Evolutionary conservation across 2,329 filamentous ascomycete genomes (phyloP), one percentile per base, ranked within the genome.

Genomic region (Ophiostoma sp.): DNA sequence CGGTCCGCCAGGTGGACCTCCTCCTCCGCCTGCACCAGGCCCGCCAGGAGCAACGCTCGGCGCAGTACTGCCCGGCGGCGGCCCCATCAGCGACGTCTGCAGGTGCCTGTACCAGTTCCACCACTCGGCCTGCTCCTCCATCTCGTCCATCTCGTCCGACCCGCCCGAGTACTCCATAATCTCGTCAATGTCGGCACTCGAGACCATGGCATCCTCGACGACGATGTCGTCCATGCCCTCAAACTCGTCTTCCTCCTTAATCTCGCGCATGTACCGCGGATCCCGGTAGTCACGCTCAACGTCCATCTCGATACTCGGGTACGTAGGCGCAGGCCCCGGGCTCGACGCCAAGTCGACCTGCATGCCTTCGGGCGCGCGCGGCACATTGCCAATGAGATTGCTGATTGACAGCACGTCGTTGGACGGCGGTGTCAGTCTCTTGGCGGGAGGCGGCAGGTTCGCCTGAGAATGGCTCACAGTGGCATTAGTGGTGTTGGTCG

Each of bases 101-200:
- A 74, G 35, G 20, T 69, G 68, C 13, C 68, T 44, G 23, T 72
- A 74, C 73, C 73, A 74, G 2, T 67, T 60, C 72, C 71, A 73
- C 73, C 73, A 74, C 23, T 74, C 72, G 33, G 68, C 68, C 67
- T 73, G 5, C 35, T 57, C 66, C 23, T 64, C 60, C 17, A 23
- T 6, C 27, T 57, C 67, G 27, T 65, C 62, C 62, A 65, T n/a
- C 20, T 65, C 62, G 62, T 62, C 69, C 6, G 67, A 57, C 17
- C 65, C 62, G 11, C 62, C 71, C 17, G 68, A 44, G 20, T 60
- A 5, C 44, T 72, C 70, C 39, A 69, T 62, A 69, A 68, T 60
- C 64, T 65, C 44, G 35, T 65, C 62, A 23, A 65, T 39, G n/a
- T 65, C 62, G 6, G 4, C 36, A 33, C 27, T 27, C 66, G 39